phyloP scores from a whole-genome alignment of 2,329 filamentous ascomycete species.

The Bertia moriformis region DNA sequence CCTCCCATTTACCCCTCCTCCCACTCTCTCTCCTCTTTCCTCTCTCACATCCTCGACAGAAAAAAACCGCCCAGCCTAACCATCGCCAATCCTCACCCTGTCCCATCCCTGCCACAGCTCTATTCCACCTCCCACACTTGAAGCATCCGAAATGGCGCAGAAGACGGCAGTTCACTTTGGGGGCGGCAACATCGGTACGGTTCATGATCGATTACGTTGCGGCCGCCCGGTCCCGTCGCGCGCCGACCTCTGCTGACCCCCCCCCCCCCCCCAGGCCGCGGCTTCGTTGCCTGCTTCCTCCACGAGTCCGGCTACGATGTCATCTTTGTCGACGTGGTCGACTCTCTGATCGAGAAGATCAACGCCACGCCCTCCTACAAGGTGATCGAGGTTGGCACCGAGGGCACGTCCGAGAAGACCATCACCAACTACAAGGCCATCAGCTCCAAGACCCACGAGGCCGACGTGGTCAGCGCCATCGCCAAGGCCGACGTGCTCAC shows the following conservation, averaged over 20 bases:
- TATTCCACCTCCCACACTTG: too few relatives aligned
- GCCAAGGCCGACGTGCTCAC: conserved; percentile 80
- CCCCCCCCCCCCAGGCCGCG: conserved; percentile 40
- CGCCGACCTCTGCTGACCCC: neutral
- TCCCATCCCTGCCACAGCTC: too few relatives aligned
- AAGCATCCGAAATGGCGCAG: too few relatives aligned
- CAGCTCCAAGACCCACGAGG: conserved; percentile 80
- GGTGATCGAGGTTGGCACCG: conserved; percentile 80
- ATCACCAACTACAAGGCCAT: conserved; percentile 95
- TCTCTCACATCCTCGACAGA: too few relatives aligned
- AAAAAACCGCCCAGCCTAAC: too few relatives aligned
- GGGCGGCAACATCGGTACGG: conserved; percentile 65
- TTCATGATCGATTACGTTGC: neutral
- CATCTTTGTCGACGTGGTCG: conserved; percentile 89
- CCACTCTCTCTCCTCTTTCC: too few relatives aligned
- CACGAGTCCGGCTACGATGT: conserved; percentile 93
- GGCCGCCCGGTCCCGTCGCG: neutral
- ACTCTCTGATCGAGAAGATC: conserved; percentile 64
- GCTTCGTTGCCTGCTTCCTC: conserved; percentile 81
- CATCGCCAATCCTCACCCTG: too few relatives aligned
- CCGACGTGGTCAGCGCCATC: conserved; percentile 71
- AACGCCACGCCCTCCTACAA: conserved; percentile 67
- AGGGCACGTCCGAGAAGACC: conserved; percentile 65
- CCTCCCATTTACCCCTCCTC: too few relatives aligned
- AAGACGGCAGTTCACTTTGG: conserved; percentile 78